Evolutionary conservation across 2,329 filamentous ascomycete genomes (phyloP), one percentile per base, ranked within the genome.

Genomic region (Cytospora piceae): DNA sequence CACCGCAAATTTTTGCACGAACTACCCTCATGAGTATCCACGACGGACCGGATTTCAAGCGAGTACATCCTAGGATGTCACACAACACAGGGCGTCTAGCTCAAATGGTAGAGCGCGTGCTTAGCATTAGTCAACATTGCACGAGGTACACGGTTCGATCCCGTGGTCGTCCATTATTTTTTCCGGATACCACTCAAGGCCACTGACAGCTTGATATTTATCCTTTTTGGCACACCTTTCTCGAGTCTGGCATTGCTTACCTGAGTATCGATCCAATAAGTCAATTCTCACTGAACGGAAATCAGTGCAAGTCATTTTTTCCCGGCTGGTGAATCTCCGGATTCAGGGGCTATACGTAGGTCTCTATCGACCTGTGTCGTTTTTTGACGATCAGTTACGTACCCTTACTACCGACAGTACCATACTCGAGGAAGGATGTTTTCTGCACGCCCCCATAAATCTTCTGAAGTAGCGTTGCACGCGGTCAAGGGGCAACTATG

Each of bases 21-120:
- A 2, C 6, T 4, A 42, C 39, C 39, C 6, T 4, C 39, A 42
- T 42, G 17, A 42, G 20, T 2, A 3, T 9, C 39, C 39, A 42
- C 39, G 5, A 20, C 17, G 7, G 17, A n/a, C 5, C 39, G 17
- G 8, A 42, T n/a, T 20, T 15, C 39, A 42, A 42, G 39, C 39
- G 39, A 42, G 20, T 20, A 42, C 20, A 42, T 20, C 17, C 15
- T 42, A 49, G 46, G 9, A 14, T 4, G 6, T 49, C 8, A 24
- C 46, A 24, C 1, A 8, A 22, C n/a, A 24, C 27, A 24, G 46
- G 46, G 46, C 46, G 46, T 49, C 46, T 49, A 49, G 46, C 46
- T 49, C 46, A 49, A 49, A 24, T 49, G 46, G 46, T 49, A 49
- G 46, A 49, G 46, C 46, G 46, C 46, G 46, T 49, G 46, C 46